These are phyloP conservation scores for Aspergillus sclerotioniger DNA, from an alignment of 495 filamentous ascomycete species.

Conservation along the genomic window DNA sequence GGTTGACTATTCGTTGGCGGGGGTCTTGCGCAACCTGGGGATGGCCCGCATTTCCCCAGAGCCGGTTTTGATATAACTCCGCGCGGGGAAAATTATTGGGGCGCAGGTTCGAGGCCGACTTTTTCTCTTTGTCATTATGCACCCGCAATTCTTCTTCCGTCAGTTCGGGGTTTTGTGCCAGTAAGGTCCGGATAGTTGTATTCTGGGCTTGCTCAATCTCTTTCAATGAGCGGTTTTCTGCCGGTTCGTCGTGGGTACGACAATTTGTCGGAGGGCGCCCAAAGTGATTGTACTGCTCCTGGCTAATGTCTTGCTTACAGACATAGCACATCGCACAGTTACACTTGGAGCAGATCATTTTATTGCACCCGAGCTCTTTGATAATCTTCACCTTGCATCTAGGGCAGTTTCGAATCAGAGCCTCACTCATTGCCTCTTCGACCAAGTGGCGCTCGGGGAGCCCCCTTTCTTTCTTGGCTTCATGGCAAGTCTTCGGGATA, in stretches of 20 bases:
- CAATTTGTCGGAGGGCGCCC: constrained; percentile 51
- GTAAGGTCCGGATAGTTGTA: constrained; percentile 43
- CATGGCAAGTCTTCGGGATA: constrained; percentile 70
- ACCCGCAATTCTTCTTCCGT: constrained; percentile 23
- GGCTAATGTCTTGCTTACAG: constrained; percentile 53
- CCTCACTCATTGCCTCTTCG: constrained; percentile 82
- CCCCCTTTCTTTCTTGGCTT: constrained; percentile 59
- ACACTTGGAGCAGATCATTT: constrained; percentile 69
- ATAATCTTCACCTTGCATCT: constrained; percentile 63
- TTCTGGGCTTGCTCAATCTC: constrained; percentile 67
- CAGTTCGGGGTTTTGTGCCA: constrained; percentile 23
- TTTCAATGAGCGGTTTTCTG: constrained; percentile 57
- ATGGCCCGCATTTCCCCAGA: not conserved
- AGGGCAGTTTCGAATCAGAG: constrained; percentile 61
- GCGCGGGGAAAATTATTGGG: not conserved
- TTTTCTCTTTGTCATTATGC: not conserved
- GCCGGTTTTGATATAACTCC: not conserved
- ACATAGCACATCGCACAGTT: constrained; percentile 63
- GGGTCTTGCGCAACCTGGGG: no score
- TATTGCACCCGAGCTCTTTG: constrained; percentile 82
- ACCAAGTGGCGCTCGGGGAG: constrained; percentile 60
- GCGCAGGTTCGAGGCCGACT: not conserved
- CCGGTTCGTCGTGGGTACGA: constrained; percentile 58
- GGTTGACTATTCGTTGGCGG: no score
- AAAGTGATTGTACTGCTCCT: constrained; percentile 28